Conservation (phyloP, 306 rosid species). For the Ochetophila trinervis region DNA sequence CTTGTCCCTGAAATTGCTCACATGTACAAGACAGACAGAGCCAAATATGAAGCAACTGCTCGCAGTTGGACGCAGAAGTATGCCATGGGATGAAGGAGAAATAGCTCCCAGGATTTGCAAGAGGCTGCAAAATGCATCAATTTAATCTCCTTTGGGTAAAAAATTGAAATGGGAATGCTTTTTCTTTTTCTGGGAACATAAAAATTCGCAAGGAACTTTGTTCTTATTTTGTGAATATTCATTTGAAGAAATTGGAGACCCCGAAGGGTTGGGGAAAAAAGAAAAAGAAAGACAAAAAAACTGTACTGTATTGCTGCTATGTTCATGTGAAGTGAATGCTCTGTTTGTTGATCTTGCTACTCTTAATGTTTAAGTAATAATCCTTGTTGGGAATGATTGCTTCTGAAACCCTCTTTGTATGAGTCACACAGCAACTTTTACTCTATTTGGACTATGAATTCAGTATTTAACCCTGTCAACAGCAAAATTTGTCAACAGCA, state of each 20-base stretch:
- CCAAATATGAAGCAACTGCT: conserved; percentile 85
- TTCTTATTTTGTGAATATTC: conserved; percentile 53
- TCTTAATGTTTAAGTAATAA: conserved; percentile 21
- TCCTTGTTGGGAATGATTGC: conserved; percentile 12
- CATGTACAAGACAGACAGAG: conserved; percentile 84
- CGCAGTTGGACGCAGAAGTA: conserved; percentile 95
- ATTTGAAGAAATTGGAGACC: conserved; percentile 45
- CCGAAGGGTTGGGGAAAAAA: conserved; percentile 21
- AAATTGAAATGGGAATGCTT: conserved; percentile 28
- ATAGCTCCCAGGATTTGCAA: conserved; percentile 14
- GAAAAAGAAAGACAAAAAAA: neutral
- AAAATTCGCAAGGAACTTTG: conserved; percentile 40
- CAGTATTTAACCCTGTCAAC: too few species aligned
- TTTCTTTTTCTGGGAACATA: conserved; percentile 29
- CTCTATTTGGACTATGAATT: too few species aligned
- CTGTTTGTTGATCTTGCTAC: conserved; percentile 26
- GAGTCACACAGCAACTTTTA: too few species aligned
- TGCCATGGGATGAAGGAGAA: conserved; percentile 65
- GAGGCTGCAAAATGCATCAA: conserved; percentile 21
- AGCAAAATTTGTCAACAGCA: too few species aligned
- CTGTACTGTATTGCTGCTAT: conserved; percentile 36
- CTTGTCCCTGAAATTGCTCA: conserved; percentile 90
- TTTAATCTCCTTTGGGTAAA: conserved; percentile 34
- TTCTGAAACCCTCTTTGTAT: neutral
- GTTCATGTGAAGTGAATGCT: conserved; percentile 28